Conservation (phyloP, 1,284 basidiomycete genomes). For the Rhizoctonia solani region DNA sequence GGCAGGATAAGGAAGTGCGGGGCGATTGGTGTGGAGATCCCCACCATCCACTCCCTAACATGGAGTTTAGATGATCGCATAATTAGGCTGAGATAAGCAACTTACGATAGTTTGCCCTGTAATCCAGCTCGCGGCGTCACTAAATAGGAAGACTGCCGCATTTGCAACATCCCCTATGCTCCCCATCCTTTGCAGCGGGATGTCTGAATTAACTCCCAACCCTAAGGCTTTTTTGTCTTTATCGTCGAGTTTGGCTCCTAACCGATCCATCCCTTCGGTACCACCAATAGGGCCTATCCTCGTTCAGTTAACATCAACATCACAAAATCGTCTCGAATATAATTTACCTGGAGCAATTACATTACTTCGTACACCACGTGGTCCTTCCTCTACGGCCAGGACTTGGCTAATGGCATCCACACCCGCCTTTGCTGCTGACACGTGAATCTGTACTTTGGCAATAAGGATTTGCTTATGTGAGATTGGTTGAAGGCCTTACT, state of each 20-base stretch:
- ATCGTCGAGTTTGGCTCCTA: slow-evolving; percentile 55
- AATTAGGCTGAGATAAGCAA: neutral
- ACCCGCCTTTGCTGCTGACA: slow-evolving; percentile 93
- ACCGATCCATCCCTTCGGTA: slow-evolving; percentile 84
- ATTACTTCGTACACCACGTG: slow-evolving; percentile 91
- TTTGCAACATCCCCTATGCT: slow-evolving; percentile 77
- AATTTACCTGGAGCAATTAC: slow-evolving; percentile 80
- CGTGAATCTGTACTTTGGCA: slow-evolving; percentile 65
- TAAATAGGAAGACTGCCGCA: slow-evolving; percentile 85
- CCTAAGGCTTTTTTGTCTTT: slow-evolving; percentile 33
- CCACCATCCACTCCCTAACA: slow-evolving; percentile 62
- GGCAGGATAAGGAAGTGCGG: slow-evolving; percentile 65
- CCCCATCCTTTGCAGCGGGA: slow-evolving; percentile 70
- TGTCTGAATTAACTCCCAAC: slow-evolving; percentile 39
- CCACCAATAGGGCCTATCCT: slow-evolving; percentile 65
- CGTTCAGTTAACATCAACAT: neutral
- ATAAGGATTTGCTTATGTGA: slow-evolving; percentile 4
- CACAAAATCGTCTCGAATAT: neutral
- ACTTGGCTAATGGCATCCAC: slow-evolving; percentile 86
- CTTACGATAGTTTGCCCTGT: slow-evolving; percentile 68
- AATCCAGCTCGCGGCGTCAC: slow-evolving; percentile 80
- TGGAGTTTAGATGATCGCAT: neutral
- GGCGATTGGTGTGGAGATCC: slow-evolving; percentile 56
- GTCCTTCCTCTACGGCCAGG: slow-evolving; percentile 91
- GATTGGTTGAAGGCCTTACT: neutral